Conservation (phyloP, 805 yeast species). For the Ogataea thermomethanolica region DNA sequence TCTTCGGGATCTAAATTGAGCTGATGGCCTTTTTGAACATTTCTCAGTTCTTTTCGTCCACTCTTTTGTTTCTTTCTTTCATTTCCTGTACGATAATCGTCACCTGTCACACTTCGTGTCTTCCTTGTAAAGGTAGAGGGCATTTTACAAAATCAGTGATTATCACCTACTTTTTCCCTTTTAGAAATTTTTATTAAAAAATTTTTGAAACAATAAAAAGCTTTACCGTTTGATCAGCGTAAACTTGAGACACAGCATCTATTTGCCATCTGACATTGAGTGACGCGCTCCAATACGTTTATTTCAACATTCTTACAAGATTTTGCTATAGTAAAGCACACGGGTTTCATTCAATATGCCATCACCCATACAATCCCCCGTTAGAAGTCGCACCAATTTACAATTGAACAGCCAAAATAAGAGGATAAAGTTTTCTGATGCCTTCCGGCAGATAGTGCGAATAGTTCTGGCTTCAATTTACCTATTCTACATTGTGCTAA, state of each 20-base stretch:
- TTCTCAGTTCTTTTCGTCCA: constrained; percentile 63
- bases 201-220: constrained; percentile 6
- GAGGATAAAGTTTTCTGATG: constrained; percentile 15
- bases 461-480: constrained; percentile 55
- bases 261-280: too few relatives aligned
- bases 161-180: background rate
- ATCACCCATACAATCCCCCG: constrained; percentile 6
- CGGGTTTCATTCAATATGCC: constrained; percentile 1
- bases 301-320: too few relatives aligned
- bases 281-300: too few relatives aligned
- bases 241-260: too few relatives aligned
- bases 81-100: constrained; percentile 5
- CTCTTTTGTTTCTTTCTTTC: constrained; percentile 26
- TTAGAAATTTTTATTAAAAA: constrained; percentile 1
- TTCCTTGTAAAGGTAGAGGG: constrained; percentile 13
- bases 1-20: constrained; percentile 14
- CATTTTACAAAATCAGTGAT: constrained; percentile 8
- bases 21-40: constrained; percentile 40
- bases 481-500: constrained; percentile 63
- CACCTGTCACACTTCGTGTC: background rate
- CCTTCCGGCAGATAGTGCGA: constrained; percentile 27
- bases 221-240: background rate
- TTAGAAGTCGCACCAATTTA: constrained; percentile 5
- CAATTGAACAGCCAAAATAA: constrained; percentile 4
- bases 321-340: background rate